phyloP scores from a whole-genome alignment of 2,329 filamentous ascomycete species.

The Fusarium redolens region DNA sequence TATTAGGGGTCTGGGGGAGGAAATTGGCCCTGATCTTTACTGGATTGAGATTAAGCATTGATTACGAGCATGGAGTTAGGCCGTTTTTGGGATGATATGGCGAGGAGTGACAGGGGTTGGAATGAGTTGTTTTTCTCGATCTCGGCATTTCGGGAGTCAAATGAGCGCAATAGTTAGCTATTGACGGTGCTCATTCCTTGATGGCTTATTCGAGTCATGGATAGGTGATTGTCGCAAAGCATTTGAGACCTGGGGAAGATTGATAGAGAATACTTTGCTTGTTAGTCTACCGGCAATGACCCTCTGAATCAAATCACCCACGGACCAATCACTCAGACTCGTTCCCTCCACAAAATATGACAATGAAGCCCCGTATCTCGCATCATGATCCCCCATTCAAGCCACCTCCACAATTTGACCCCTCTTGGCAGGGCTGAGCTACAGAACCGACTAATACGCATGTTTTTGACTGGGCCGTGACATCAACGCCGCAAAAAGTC shows the following conservation, averaged over 20 bases:
- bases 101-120: constrained; percentile 19
- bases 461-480: background rate
- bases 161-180: background rate
- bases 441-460: constrained; percentile 33
- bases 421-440: constrained; percentile 28
- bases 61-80: background rate
- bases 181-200: fast-evolving
- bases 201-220: fast-evolving
- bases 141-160: background rate
- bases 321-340: background rate
- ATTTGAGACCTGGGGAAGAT: background rate
- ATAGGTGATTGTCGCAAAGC: fast-evolving
- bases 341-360: background rate
- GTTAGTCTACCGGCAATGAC: background rate
- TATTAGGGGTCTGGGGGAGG: constrained; percentile 21
- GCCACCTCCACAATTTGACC: constrained; percentile 17
- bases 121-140: background rate
- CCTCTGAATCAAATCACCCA: background rate
- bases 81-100: constrained; percentile 25
- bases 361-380: constrained; percentile 9
- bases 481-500: background rate
- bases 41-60: background rate
- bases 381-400: constrained; percentile 1
- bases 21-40: constrained; percentile 8
- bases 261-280: no score